Evolutionary conservation across 805 yeast genomes (phyloP), one percentile per base, ranked within the genome.

Genomic region (Hanseniaspora mollemarum): DNA sequence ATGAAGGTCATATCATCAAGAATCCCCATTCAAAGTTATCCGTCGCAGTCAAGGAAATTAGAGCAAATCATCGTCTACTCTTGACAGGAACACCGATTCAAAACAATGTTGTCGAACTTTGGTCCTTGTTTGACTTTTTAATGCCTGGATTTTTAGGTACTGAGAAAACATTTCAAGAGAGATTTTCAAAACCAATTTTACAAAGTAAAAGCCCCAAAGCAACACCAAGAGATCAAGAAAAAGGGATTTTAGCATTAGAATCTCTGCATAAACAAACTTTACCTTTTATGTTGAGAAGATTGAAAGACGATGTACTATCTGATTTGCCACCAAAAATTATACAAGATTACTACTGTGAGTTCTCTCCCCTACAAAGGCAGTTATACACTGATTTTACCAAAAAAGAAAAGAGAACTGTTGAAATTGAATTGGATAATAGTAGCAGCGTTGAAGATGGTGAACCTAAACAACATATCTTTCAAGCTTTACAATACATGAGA

Each of bases 71-170:
- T 66, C 70, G 99, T 48, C 73, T 92, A 56, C 81, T 92, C 37
- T 71, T 92, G 54, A 85, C 97, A 0, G 99, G 99, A 59, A 92
- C 99, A 0, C 99, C 99, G 13, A 92, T 92, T 59, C 99, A 92
- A 65, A 92, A 92, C 62, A 92, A 92, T 61, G 98, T 92, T 2
- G 72, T 92, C 39, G 99, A 92, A 65, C 70, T 92, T 55, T 92
- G 99, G 99, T 92, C 98, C 3, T 71, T 92, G 60, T 92, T 92
- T 71, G 98, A 92, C 65, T 92, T 87, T 65, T 72, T 92, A 64
- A 92, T 92, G 99, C 99, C 99, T 1, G 99, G 99, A 0, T 92
- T 92, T 61, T 71, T 92, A 56, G 99, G 99, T 13, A 81, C 94
- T 2, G 98, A 92, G 61, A 90, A 87, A 65, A 75, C 82, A 45